Evolutionary conservation across 2,329 filamentous ascomycete genomes (phyloP).

Genomic region (Monosporascus sp.): DNA sequence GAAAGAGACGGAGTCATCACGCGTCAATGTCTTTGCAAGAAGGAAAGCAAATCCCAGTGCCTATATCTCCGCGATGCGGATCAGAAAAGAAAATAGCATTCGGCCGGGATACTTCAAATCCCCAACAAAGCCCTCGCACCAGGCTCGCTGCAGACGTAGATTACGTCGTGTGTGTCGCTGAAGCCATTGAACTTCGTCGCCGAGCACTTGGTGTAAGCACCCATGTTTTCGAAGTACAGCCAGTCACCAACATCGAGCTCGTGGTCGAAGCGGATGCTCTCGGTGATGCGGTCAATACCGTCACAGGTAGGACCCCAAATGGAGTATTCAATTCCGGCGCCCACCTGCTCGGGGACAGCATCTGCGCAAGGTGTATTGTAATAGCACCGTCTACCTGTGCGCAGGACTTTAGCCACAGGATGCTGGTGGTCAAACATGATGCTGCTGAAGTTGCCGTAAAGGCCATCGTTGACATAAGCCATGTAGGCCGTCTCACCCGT

Average conservation of each 20-base stretch:
- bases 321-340: constrained; percentile 71
- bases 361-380: constrained; percentile 52
- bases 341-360: constrained; percentile 33
- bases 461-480: constrained; percentile 95
- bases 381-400: constrained; percentile 51
- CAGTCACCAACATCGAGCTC: constrained; percentile 90
- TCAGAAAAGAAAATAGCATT: neutral
- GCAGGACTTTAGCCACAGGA: constrained; percentile 77
- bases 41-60: neutral
- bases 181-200: constrained; percentile 98
- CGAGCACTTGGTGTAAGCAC: constrained; percentile 96
- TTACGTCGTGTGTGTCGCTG: constrained; percentile 82
- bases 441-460: constrained; percentile 98
- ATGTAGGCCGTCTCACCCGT: constrained; percentile 74
- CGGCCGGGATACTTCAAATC: constrained; percentile 11
- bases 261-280: constrained; percentile 71
- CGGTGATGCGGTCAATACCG: constrained; percentile 90
- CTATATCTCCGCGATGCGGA: neutral
- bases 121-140: constrained; percentile 71
- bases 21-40: neutral
- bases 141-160: constrained; percentile 92
- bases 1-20: no score
- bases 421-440: constrained; percentile 99
- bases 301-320: constrained; percentile 99
- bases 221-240: constrained; percentile 99